Evolutionary conservation across 768 basidiomycete genomes (phyloP), one percentile per base, ranked within the genome.

Genomic region (Boletus rubropictus): DNA sequence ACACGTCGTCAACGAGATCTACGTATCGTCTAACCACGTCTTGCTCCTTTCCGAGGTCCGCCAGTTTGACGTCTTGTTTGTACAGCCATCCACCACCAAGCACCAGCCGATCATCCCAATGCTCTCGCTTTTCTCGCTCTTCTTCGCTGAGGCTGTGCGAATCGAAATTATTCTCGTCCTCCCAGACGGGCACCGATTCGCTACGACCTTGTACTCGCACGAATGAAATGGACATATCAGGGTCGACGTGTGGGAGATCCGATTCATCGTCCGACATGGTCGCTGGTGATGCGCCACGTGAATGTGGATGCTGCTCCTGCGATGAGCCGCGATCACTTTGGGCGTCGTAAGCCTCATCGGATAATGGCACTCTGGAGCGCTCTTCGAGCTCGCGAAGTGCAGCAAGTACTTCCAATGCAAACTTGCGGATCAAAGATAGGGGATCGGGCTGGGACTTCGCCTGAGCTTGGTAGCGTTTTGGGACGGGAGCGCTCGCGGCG

Each of bases 11-110:
- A 3, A 90, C 89, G n/a, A 81, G 72, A 51, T 88, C 80, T 49
- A 90, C 60, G 62, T 91, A 93, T 39, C 68, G 61, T 31, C 65
- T 62, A 3, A 92, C 77, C 5, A 77, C 74, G 1, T 63, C 64
- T 53, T 77, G 69, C 62, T 90, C 87, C 61, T 72, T 78, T 53
- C 32, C 61, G 46, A 91, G 64, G 25, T 81, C 73, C 17, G 62
- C 66, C 27, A 84, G 65, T 14, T 57, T 65, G 45, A 89, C 57
- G 55, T 87, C 82, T 57, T 82, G 84, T 47, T 68, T 74, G 60
- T 92, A 92, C 44, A 91, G 59, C 87, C 89, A 91, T 5, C 89
- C 89, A 24, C 83, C 82, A 21, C 86, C 85, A 11, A 91, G 71
- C 0, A 89, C 82, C 10, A 92, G 74, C 29, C 81, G 72, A 59